Conservation (phyloP, 768 basidiomycete species). For the Mycena polygramma region DNA sequence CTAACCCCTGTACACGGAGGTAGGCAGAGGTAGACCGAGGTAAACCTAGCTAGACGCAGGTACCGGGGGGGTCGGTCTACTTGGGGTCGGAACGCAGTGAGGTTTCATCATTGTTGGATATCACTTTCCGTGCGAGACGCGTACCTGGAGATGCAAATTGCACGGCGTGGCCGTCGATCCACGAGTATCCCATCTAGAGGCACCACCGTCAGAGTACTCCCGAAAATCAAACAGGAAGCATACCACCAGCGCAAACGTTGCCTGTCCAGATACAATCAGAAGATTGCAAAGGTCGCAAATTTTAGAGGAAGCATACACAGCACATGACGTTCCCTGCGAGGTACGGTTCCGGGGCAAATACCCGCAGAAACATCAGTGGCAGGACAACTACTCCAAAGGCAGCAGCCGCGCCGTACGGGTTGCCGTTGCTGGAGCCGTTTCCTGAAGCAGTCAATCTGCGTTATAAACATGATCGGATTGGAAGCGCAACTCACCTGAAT, state of each 20-base stretch:
- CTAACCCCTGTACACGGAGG: too few relatives aligned
- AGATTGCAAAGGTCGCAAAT: neutral
- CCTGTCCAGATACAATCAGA: constrained; percentile 39
- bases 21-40: too few relatives aligned
- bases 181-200: neutral
- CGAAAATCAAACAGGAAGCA: constrained; percentile 9
- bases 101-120: neutral
- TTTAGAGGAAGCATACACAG: constrained; percentile 47
- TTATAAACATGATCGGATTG: neutral
- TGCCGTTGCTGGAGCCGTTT: constrained; percentile 61
- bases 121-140: neutral
- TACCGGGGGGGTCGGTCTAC: too few relatives aligned
- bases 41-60: too few relatives aligned
- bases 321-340: constrained; percentile 53
- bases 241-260: constrained; percentile 57
- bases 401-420: constrained; percentile 66
- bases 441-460: constrained; percentile 37
- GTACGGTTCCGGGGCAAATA: constrained; percentile 59
- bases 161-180: neutral
- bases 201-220: too few relatives aligned
- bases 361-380: constrained; percentile 62
- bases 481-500: constrained; percentile 49
- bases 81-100: too few relatives aligned
- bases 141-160: neutral
- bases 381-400: constrained; percentile 60